Percentiles rank a stretch among this genome's conserved stretches.
phyloP scores from a whole-genome alignment of 2,329 filamentous ascomycete species.

The Alternaria alternata region DNA sequence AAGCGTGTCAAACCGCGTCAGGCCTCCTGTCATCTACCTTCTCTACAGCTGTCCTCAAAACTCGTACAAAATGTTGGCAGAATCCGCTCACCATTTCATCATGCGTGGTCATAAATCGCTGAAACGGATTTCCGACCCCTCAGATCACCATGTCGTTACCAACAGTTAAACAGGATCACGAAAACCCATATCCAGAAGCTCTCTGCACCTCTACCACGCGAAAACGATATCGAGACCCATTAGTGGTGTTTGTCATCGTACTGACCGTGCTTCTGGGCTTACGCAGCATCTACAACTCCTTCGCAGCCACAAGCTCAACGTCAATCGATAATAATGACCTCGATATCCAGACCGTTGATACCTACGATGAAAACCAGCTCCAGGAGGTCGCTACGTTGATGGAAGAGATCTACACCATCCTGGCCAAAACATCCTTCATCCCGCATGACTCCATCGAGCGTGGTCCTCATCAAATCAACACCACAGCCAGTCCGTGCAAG shows the following conservation, averaged over 20 bases:
- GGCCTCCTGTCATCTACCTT: neutral
- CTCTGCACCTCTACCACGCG: neutral
- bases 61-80: neutral
- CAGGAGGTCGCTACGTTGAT: conserved; percentile 20
- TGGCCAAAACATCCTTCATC: conserved; percentile 22
- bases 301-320: neutral
- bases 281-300: conserved; percentile 10
- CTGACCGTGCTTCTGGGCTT: conserved; percentile 10
- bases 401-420: conserved; percentile 19
- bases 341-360: neutral
- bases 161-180: neutral
- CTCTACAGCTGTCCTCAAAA: neutral
- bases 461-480: conserved; percentile 25
- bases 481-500: conserved; percentile 17
- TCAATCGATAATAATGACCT: neutral
- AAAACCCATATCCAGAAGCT: neutral
- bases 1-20: conserved; percentile 18
- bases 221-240: conserved; percentile 19
- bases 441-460: conserved; percentile 18
- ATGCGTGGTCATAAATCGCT: neutral
- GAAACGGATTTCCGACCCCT: neutral
- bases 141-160: neutral
- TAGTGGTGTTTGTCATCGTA: conserved; percentile 16
- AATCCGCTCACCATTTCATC: neutral
- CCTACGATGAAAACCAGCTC: conserved; percentile 16